phyloP scores from a whole-genome alignment of 768 basidiomycete genomes.

The Tubosaeta sp. region DNA sequence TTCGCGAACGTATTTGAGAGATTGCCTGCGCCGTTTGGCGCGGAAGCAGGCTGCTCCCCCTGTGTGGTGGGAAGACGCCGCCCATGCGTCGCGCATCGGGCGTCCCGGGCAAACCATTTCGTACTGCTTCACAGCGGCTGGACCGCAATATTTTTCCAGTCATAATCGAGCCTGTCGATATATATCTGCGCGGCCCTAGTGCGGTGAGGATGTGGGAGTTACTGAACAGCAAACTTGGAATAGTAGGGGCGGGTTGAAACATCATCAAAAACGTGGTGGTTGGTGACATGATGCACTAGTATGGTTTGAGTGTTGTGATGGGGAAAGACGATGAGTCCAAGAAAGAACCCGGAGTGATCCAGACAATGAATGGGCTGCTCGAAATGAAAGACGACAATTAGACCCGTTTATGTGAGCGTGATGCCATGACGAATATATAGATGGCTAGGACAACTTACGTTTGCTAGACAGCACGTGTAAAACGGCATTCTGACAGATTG shows the following conservation, averaged over 20 bases:
- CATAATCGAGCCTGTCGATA: constrained; percentile 16
- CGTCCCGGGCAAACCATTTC: constrained; percentile 23
- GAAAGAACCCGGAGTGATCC: neutral
- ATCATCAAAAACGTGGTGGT: neutral
- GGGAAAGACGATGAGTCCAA: neutral
- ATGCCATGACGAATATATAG: too few relatives aligned
- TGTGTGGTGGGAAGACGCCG: constrained; percentile 16
- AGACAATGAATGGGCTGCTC: too few relatives aligned
- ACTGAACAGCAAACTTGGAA: constrained; percentile 35
- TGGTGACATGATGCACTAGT: neutral
- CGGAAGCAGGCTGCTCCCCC: constrained; percentile 17
- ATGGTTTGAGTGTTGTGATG: neutral
- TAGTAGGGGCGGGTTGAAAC: constrained; percentile 37
- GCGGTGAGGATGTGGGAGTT: constrained; percentile 12
- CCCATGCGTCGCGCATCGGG: neutral
- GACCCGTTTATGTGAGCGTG: too few relatives aligned
- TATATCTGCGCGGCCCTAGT: constrained; percentile 16
- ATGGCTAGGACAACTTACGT: too few relatives aligned
- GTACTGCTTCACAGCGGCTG: neutral
- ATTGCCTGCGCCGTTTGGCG: constrained; percentile 20
- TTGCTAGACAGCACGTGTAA: too few relatives aligned
- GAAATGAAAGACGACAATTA: too few relatives aligned
- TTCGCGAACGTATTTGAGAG: constrained; percentile 54
- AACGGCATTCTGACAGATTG: too few relatives aligned
- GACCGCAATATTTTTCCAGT: constrained; percentile 29